Evolutionary conservation across 768 basidiomycete genomes (phyloP).

Genomic region (Podaxis carcinomalis): DNA sequence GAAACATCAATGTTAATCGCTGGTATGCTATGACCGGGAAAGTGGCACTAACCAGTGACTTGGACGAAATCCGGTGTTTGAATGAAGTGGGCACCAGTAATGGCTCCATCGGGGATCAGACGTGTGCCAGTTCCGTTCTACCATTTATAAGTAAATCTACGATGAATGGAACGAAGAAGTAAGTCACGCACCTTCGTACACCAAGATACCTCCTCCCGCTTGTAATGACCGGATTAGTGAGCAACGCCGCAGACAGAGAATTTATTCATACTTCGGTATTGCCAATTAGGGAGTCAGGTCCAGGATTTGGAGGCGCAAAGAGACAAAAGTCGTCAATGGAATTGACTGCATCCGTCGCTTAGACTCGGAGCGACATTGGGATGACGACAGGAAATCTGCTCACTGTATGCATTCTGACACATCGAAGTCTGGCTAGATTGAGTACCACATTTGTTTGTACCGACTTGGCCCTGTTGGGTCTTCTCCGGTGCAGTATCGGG

Average conservation of each 20-base stretch:
- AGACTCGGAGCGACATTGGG: background rate
- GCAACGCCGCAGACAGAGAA: background rate
- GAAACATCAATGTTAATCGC: background rate
- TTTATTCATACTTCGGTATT: constrained; percentile 48
- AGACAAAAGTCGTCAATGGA: constrained; percentile 48
- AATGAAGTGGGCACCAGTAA: constrained; percentile 64
- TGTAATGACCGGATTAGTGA: constrained; percentile 9
- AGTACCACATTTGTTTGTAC: constrained; percentile 64
- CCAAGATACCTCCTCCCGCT: constrained; percentile 42
- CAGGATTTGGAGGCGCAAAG: constrained; percentile 42
- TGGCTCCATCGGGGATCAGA: constrained; percentile 69
- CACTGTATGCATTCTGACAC: constrained; percentile 67
- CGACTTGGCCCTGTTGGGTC: constrained; percentile 55
- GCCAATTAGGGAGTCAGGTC: constrained; percentile 48
- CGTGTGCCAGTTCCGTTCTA: constrained; percentile 59
- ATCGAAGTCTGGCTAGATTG: constrained; percentile 47
- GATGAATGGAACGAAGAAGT: background rate
- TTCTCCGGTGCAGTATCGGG: constrained; percentile 43
- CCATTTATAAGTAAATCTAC: background rate
- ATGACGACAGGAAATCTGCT: constrained; percentile 18
- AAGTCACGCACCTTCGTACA: constrained; percentile 30
- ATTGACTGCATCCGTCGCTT: constrained; percentile 37
- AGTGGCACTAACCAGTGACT: constrained; percentile 46
- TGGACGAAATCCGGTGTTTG: constrained; percentile 75
- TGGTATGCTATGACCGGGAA: background rate